Conservation (phyloP, 1,284 basidiomycete genomes). For the Cutaneotrichosporon daszewskae region DNA sequence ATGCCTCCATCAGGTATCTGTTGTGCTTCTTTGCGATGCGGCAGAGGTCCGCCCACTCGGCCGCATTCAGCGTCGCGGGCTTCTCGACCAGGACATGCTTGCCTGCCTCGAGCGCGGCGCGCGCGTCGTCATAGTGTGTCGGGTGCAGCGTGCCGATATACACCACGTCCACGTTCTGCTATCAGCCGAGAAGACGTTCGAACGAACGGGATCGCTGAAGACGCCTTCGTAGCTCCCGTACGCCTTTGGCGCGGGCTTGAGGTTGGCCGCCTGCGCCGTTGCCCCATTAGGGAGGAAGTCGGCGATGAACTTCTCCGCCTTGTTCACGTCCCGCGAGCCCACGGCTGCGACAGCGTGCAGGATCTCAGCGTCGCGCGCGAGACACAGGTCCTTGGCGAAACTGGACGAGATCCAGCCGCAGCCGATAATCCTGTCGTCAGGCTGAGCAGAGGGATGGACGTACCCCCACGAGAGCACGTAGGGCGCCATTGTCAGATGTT, state of each 20-base stretch:
- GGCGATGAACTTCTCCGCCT: constrained; percentile 46
- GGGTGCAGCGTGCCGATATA: constrained; percentile 52
- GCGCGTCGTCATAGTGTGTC: constrained; percentile 48
- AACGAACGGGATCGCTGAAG: constrained; percentile 37
- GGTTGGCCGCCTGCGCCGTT: constrained; percentile 27
- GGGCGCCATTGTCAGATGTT: not conserved
- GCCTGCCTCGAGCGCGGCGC: constrained; percentile 46
- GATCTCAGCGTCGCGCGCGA: constrained; percentile 44
- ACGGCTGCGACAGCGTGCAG: constrained; percentile 48
- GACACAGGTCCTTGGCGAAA: constrained; percentile 48
- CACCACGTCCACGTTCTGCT: constrained; percentile 47
- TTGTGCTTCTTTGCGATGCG: constrained; percentile 42
- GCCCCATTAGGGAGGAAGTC: constrained; percentile 32
- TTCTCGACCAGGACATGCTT: constrained; percentile 51
- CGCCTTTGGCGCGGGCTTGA: constrained; percentile 22
- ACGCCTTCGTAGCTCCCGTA: constrained; percentile 47
- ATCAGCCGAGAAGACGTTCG: constrained; percentile 27
- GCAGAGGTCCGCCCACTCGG: constrained; percentile 46
- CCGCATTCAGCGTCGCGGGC: constrained; percentile 49
- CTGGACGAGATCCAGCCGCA: constrained; percentile 35
- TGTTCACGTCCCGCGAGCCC: constrained; percentile 42
- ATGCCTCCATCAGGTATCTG: constrained; percentile 45
- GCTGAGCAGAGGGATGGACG: not conserved
- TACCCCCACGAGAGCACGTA: not conserved
- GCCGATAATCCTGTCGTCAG: constrained; percentile 14